A percentile compares a stretch with the other conserved stretches of the same genome.
Conservation (phyloP, 208 protist species). For the Acanthamoeba divionensis region DNA sequence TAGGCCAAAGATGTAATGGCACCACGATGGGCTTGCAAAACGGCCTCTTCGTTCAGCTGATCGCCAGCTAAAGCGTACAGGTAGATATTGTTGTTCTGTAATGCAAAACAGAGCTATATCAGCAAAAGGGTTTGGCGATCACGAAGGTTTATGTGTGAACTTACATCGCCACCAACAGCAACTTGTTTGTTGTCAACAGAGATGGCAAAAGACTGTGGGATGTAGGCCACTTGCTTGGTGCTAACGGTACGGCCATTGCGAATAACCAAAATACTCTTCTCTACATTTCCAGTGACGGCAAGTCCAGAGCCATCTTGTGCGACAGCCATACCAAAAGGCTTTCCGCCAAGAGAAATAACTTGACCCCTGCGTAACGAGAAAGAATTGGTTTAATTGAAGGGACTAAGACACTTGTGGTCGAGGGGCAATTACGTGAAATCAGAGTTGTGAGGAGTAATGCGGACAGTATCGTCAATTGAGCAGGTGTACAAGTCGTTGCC, state of each 20-base stretch:
- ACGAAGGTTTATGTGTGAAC: background rate
- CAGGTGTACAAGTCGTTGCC: slow-evolving; percentile 62
- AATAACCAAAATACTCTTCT: background rate
- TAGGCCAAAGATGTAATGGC: slow-evolving; percentile 41
- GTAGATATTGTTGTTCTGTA: slow-evolving; percentile 50
- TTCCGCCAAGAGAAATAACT: background rate
- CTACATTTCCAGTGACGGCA: slow-evolving; percentile 16
- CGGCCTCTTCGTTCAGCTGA: background rate
- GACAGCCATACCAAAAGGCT: slow-evolving; percentile 41
- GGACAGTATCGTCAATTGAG: slow-evolving; percentile 72
- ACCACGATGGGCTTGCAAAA: background rate
- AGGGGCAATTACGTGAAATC: background rate
- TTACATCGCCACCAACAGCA: slow-evolving; percentile 66
- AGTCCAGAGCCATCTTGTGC: background rate
- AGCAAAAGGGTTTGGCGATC: too few relatives aligned
- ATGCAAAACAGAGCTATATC: background rate
- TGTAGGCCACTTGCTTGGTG: background rate
- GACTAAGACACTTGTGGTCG: background rate
- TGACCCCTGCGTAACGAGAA: background rate
- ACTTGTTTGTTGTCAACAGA: slow-evolving; percentile 59
- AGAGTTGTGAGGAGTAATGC: slow-evolving; percentile 51
- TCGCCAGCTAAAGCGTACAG: background rate
- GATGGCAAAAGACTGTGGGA: slow-evolving; percentile 63
- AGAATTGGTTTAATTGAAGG: background rate
- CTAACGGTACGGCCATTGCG: background rate